phyloP scores from a whole-genome alignment of 164 flowering plant genomes.

The Vitis riparia region DNA sequence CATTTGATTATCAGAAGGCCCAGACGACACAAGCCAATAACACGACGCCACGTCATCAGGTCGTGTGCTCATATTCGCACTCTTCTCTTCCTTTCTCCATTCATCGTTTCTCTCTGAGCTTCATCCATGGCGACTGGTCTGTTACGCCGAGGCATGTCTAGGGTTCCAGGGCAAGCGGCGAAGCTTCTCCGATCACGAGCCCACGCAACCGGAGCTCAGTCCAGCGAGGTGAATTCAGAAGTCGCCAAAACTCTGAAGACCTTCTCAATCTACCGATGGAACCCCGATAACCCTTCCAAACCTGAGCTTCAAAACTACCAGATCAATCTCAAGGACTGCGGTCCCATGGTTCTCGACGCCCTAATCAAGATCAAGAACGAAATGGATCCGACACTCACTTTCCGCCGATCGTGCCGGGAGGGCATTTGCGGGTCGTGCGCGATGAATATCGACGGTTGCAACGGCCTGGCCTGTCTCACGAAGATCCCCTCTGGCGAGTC shows the following conservation, averaged over 20 bases:
- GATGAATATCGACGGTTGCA: slow-evolving; percentile 95
- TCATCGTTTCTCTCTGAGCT: not conserved
- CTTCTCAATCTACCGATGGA: slow-evolving; percentile 96
- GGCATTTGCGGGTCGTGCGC: slow-evolving; percentile 99
- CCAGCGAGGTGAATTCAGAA: slow-evolving; percentile 38
- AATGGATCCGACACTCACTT: slow-evolving; percentile 85
- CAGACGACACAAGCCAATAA: no score
- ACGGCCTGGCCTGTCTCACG: slow-evolving; percentile 91
- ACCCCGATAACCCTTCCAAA: slow-evolving; percentile 75
- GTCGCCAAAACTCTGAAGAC: slow-evolving; percentile 45
- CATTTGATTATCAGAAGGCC: not conserved
- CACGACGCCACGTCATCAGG: no score
- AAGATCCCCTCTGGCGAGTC: slow-evolving; percentile 50
- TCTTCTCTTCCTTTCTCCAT: slow-evolving; percentile 1
- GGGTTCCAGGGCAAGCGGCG: slow-evolving; percentile 24
- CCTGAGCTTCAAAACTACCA: slow-evolving; percentile 72
- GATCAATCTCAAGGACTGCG: slow-evolving; percentile 87
- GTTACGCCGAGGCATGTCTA: slow-evolving; percentile 40
- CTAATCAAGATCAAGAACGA: slow-evolving; percentile 97
- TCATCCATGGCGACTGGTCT: slow-evolving; percentile 49
- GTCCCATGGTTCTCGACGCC: slow-evolving; percentile 98
- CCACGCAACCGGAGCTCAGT: slow-evolving; percentile 42
- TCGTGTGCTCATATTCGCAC: no score
- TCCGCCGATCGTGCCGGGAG: slow-evolving; percentile 94
- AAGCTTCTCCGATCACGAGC: slow-evolving; percentile 27